Conservation (phyloP, 306 rosid genomes). For the Cicer chorassanicum region DNA sequence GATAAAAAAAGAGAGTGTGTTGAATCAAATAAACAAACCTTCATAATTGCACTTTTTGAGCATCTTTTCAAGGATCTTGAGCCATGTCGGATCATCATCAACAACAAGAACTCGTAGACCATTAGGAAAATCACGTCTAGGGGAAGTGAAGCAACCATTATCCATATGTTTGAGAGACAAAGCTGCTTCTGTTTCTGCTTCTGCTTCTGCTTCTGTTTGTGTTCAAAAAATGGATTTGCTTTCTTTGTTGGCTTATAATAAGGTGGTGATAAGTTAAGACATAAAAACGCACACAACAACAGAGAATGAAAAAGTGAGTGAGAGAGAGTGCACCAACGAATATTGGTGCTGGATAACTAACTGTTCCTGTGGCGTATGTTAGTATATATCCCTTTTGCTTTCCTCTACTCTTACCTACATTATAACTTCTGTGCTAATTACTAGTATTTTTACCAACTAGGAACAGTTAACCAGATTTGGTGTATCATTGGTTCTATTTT, state of each 20-base stretch:
- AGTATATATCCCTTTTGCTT: conserved; percentile 44
- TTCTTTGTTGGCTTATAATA: conserved; percentile 59
- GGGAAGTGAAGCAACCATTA: conserved; percentile 78
- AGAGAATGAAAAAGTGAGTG: conserved; percentile 30
- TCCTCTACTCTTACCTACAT: too few relatives aligned
- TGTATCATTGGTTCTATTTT: too few relatives aligned
- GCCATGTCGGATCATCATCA: conserved; percentile 97
- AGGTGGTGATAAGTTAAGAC: conserved; percentile 15
- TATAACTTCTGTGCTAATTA: conserved; percentile 24
- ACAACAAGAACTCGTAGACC: conserved; percentile 94
- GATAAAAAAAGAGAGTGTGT: conserved; percentile 10
- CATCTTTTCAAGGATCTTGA: conserved; percentile 96
- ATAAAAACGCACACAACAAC: neutral
- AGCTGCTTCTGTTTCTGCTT: conserved; percentile 20
- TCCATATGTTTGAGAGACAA: conserved; percentile 63
- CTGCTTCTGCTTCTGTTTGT: conserved; percentile 35
- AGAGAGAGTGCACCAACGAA: conserved; percentile 52
- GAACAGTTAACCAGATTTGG: conserved; percentile 34
- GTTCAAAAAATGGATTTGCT: conserved; percentile 46
- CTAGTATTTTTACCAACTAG: neutral
- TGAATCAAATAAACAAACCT: conserved; percentile 52
- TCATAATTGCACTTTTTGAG: conserved; percentile 91
- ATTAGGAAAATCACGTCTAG: conserved; percentile 79
- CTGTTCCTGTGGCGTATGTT: conserved; percentile 60
- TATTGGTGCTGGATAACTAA: conserved; percentile 79